Evolutionary conservation across 148 eudicot genomes (phyloP), one percentile per base, ranked within the genome.

Genomic region (Bassia scoparia): DNA sequence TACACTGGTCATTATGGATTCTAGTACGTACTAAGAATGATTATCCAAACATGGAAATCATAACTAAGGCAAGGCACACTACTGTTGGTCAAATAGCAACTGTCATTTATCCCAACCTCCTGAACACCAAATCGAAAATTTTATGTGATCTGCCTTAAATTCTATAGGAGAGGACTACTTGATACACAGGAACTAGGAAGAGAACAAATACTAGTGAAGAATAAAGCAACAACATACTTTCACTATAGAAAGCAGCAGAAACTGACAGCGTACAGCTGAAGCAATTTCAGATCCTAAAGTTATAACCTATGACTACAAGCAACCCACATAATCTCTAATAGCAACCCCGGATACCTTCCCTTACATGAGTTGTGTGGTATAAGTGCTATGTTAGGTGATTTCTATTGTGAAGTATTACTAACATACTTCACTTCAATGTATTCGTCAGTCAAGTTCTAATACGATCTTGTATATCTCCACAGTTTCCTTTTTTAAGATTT

Each of bases 401-500:
- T 34, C 27, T 21, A 62, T 20, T 49, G 44, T 44, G 33, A 63
- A 50, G 7, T 27, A 24, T 66, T 66, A 43, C 11, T 44, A n/a
- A 49, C 34, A 64, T 21, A 5, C 49, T 77, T 48, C 37, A 58
- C 50, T n/a, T 67, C 67, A 49, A 46, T 50, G 68, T 35, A 61
- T n/a, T 61, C 62, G 11, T 73, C 18, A 8, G 49, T 14, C 15
- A 13, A 50, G 44, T 46, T 67, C 35, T 3, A 7, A 49, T 20
- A 49, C 31, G 35, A 44, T 58, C 79, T 33, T 23, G 15, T 24
- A 34, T 15, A n/a, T n/a, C n/a, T n/a, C n/a, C n/a, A n/a, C n/a
- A n/a, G n/a, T n/a, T n/a, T n/a, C n/a, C n/a, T n/a, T n/a, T n/a
- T n/a, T n/a, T n/a, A n/a, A n/a, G n/a, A n/a, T n/a, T n/a, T n/a